These are phyloP conservation scores for Fraxinus anomala DNA, from an alignment of 257 asterid genomes.

Conservation along the genomic window DNA sequence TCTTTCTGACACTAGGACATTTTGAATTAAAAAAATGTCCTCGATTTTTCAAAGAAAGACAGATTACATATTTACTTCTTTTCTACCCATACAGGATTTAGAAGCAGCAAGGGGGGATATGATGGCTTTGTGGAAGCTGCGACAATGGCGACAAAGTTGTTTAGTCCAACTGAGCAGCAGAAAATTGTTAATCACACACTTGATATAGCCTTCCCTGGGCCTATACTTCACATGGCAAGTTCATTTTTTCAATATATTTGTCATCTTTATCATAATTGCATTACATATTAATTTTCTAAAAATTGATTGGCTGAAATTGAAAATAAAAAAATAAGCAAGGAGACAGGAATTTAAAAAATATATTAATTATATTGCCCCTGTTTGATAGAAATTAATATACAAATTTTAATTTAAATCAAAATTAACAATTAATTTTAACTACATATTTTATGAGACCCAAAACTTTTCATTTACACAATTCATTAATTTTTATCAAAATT, in stretches of 20 bases:
- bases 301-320: neutral
- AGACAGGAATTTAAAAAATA: neutral
- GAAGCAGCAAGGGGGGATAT: slow-evolving; percentile 54
- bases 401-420: neutral
- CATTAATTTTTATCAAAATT: no score
- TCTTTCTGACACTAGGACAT: no score
- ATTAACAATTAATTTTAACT: no score
- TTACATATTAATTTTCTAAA: neutral
- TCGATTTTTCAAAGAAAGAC: no score
- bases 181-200: slow-evolving; percentile 52
- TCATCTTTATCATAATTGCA: no score
- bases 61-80: no score
- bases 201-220: slow-evolving; percentile 59
- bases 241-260: neutral
- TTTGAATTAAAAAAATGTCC: no score
- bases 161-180: slow-evolving; percentile 48
- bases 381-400: no score
- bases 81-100: slow-evolving; percentile 43
- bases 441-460: no score
- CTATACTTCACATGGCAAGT: slow-evolving; percentile 75
- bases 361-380: neutral
- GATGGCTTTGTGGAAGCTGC: slow-evolving; percentile 79
- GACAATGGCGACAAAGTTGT: slow-evolving; percentile 47
- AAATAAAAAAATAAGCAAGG: neutral
- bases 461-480: no score